Evolutionary conservation across 2,329 filamentous ascomycete species (phyloP), one percentile per base, ranked within the genome.

Genomic region (Aspergillus quadricinctus): DNA sequence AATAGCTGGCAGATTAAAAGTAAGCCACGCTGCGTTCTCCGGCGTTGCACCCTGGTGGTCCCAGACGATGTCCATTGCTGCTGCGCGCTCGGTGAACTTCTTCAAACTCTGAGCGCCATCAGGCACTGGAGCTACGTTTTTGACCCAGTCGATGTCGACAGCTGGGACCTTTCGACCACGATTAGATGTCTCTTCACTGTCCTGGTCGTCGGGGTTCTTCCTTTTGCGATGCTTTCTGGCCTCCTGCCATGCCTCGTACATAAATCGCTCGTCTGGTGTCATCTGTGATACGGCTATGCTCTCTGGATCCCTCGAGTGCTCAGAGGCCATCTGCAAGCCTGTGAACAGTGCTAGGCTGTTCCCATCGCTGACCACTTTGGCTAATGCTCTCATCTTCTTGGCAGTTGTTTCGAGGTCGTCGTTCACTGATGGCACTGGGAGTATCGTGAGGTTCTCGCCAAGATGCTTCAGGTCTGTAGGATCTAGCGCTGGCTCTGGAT

Each of bases 11-110:
- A 60, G 57, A 40, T 65, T 58, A 19, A 53, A 58, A 2, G 59
- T 62, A 17, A 68, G 56, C 64, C 66, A 70, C 3, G 57, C 49
- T 4, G 66, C 64, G 59, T 70, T 57, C 41, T 66, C 58, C 4
- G 64, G 56, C 17, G 57, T 67, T 46, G 62, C 59, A n/a, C 63
- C 61, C 43, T 61, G 49, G 40, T 60, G 57, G n/a, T 48, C 58
- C 56, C 61, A 66, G 48, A 65, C 35, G 8, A 60, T 43, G 51
- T 64, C 62, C 61, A 66, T 64, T 3, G 60, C 62, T 17, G 46
- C 59, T n/a, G 61, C 62, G 14, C 62, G 60, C 48, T 62, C 50
- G 5, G 55, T 53, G 45, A 65, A 63, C 37, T 54, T 61, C 46
- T 61, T 62, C 17, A 56, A 9, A 48, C 64, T 65, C 48, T 61